A percentile compares a stretch with the other conserved stretches of the same genome.
Evolutionary conservation across 306 rosid species (phyloP).

Genomic region (Vigna reflexopilosa): DNA sequence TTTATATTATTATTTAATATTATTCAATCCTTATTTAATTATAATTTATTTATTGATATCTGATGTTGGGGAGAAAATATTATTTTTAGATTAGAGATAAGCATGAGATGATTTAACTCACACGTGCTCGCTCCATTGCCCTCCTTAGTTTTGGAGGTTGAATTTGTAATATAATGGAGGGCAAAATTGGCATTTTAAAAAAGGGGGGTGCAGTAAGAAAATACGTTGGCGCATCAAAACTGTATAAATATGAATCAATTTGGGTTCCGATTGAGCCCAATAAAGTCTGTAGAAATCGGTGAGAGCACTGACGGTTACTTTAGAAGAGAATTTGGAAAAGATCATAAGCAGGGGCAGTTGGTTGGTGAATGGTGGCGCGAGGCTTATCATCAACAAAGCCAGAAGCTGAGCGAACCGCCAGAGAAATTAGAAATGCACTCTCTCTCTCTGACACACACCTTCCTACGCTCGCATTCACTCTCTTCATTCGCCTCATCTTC

Average conservation of each 20-base stretch:
- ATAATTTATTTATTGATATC: no score
- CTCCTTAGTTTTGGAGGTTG: no score
- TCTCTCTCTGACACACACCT: conserved; percentile 45
- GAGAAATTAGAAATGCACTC: conserved; percentile 58
- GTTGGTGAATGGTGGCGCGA: conserved; percentile 46
- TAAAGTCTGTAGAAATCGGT: not conserved
- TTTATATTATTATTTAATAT: no score
- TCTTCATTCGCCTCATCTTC: conserved; percentile 40
- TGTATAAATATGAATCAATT: not conserved
- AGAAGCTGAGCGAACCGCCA: not conserved
- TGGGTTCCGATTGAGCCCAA: conserved; percentile 15
- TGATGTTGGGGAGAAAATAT: no score
- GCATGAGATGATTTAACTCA: no score
- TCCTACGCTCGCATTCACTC: conserved; percentile 48
- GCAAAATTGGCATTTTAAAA: no score
- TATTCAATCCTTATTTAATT: no score
- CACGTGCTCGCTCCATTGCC: no score
- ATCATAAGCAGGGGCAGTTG: conserved; percentile 34
- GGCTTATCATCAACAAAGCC: conserved; percentile 50
- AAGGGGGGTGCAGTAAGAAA: no score
- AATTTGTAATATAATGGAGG: no score
- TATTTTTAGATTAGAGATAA: no score
- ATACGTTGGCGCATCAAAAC: not conserved
- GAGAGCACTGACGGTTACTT: conserved; percentile 9
- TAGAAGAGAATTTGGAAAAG: not conserved